Evolutionary conservation across 2,329 filamentous ascomycete species (phyloP).

Genomic region (Colletotrichum horii): DNA sequence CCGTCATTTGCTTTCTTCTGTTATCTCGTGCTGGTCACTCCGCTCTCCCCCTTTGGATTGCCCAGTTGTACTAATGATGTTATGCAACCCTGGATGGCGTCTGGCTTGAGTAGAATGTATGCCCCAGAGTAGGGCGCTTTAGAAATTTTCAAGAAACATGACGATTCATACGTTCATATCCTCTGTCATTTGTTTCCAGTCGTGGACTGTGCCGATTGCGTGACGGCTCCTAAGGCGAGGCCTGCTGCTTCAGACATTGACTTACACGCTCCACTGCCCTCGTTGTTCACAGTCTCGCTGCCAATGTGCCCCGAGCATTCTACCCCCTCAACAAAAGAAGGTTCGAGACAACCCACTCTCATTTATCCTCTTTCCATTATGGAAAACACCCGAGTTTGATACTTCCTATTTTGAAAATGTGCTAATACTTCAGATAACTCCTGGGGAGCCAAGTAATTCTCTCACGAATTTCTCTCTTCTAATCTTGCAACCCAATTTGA

Average conservation of each 20-base stretch:
- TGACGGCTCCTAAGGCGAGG: not conserved
- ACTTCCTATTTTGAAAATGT: not conserved
- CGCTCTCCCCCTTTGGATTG: not conserved
- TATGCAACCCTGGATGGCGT: conserved; percentile 13
- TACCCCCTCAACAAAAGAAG: not conserved
- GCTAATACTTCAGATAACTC: not conserved
- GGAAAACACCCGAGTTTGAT: not conserved
- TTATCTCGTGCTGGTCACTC: conserved; percentile 18
- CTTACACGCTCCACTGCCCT: not conserved
- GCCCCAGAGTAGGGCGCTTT: not conserved
- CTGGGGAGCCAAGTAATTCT: not conserved
- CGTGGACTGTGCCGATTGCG: not conserved
- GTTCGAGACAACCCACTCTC: not conserved
- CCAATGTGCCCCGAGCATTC: not conserved
- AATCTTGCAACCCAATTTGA: not conserved
- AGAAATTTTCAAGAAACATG: not conserved
- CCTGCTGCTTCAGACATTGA: not conserved
- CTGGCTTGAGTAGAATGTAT: conserved; percentile 14
- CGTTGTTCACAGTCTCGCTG: not conserved
- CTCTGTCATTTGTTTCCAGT: not conserved
- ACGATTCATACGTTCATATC: not conserved
- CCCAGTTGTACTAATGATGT: conserved; percentile 20
- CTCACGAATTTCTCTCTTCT: not conserved
- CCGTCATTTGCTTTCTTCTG: not conserved
- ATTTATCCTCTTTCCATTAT: not conserved